Evolutionary conservation across 1,284 basidiomycete species (phyloP).

Genomic region (Limonomyces culmigenus): DNA sequence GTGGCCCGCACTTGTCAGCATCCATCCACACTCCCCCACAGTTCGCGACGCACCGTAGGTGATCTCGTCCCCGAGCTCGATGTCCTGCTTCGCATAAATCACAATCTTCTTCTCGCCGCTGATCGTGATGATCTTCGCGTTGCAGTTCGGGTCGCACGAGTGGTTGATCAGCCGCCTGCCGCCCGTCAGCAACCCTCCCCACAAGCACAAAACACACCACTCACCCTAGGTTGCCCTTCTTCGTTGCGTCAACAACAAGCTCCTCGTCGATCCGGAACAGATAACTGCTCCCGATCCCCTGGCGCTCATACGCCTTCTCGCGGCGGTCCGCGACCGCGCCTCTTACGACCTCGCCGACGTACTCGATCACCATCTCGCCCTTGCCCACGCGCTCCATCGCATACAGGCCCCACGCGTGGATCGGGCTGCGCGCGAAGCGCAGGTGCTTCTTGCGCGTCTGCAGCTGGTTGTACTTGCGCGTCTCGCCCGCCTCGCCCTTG

Average conservation of each 20-base stretch:
- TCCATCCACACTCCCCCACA: too few species aligned
- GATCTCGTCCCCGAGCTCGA: conserved; percentile 89
- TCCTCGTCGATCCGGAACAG: conserved; percentile 88
- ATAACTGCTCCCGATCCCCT: conserved; percentile 91
- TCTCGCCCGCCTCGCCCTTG: conserved; percentile 51
- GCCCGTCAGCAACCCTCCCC: conserved; percentile 6
- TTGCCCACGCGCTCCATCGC: conserved; percentile 87
- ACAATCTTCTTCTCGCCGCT: conserved; percentile 98
- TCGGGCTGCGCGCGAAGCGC: conserved; percentile 88
- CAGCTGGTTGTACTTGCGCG: conserved; percentile 95
- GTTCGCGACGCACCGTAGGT: conserved; percentile 54
- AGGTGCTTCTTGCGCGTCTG: conserved; percentile 97
- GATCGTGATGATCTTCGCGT: conserved; percentile 96
- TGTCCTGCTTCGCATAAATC: conserved; percentile 92
- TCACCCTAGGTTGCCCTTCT: conserved; percentile 94
- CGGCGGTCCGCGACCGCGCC: conserved; percentile 94
- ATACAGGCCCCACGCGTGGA: conserved; percentile 96
- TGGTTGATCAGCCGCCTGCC: conserved; percentile 86
- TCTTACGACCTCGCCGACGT: conserved; percentile 93
- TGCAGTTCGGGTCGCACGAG: conserved; percentile 94
- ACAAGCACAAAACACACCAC: conserved; percentile 15
- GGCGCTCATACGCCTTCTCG: conserved; percentile 91
- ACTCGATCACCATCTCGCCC: conserved; percentile 99
- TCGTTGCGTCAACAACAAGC: conserved; percentile 92
- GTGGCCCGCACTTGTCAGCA: too few species aligned